Conservation (phyloP, 106 monocot genomes). For the Dendrobium huoshanense region DNA sequence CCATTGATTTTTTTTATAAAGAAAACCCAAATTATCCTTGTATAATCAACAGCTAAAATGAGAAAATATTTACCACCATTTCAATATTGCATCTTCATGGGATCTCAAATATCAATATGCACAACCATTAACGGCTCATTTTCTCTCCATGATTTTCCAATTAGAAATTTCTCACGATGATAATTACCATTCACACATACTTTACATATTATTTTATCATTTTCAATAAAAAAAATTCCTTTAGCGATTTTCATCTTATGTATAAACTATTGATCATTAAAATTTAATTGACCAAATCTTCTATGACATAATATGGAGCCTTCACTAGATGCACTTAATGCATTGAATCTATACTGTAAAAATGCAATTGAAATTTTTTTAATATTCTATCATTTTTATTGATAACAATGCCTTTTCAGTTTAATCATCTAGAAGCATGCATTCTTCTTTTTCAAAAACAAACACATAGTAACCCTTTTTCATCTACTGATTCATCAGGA, state of each 20-base stretch:
- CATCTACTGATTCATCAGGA: neutral
- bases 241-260: neutral
- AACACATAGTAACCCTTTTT: too few relatives aligned
- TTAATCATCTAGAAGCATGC: neutral
- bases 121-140: neutral
- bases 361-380: neutral
- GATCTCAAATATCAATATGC: conserved; percentile 13
- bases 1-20: neutral
- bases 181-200: conserved; percentile 4
- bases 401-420: neutral
- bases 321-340: neutral
- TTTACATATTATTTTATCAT: neutral
- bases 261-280: neutral
- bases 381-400: neutral
- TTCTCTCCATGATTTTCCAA: conserved; percentile 9
- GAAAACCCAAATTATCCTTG: neutral
- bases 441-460: too few relatives aligned
- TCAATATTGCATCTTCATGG: neutral
- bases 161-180: neutral
- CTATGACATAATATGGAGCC: neutral
- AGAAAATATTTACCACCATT: conserved; percentile 9
- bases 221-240: neutral
- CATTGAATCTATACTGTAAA: neutral
- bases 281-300: conserved; percentile 8
- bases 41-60: conserved; percentile 9